Percentiles rank a stretch among this genome's conserved stretches.
Evolutionary conservation across 768 basidiomycete genomes (phyloP).

Genomic region (Leucosporidium yakuticum): DNA sequence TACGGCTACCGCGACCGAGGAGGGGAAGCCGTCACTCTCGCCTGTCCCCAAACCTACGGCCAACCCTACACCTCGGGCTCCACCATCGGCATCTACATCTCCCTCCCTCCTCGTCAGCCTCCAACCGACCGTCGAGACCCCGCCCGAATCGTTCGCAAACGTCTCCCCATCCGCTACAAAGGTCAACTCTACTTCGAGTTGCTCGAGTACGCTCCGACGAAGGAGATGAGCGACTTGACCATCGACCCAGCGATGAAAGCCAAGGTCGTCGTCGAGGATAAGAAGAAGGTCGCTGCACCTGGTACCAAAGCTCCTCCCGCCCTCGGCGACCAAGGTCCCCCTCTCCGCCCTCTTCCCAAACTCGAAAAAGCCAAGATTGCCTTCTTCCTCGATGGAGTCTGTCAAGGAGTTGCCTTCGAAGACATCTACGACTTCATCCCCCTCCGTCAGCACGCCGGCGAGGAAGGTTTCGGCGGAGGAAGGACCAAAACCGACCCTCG

Average conservation of each 20-base stretch:
- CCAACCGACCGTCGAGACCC: constrained; percentile 63
- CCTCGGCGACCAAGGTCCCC: constrained; percentile 39
- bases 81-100: constrained; percentile 88
- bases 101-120: constrained; percentile 55
- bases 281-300: constrained; percentile 54
- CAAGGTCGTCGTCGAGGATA: constrained; percentile 54
- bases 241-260: constrained; percentile 56
- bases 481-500: constrained; percentile 51
- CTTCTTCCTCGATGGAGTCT: constrained; percentile 88
- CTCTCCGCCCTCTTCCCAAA: constrained; percentile 60
- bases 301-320: constrained; percentile 44
- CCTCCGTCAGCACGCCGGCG: constrained; percentile 59
- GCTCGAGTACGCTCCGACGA: constrained; percentile 75
- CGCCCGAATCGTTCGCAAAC: constrained; percentile 74
- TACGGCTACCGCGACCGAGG: constrained; percentile 87
- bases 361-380: constrained; percentile 67
- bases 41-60: constrained; percentile 73
- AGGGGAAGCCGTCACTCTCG: constrained; percentile 82
- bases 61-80: constrained; percentile 69
- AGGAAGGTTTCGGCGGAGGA: constrained; percentile 52
- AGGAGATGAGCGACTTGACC: constrained; percentile 87
- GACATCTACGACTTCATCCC: constrained; percentile 88
- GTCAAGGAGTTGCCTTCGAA: constrained; percentile 72
- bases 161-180: constrained; percentile 89
- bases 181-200: constrained; percentile 96